These are phyloP conservation scores for Lachnellula hyalina DNA, from an alignment of 2,329 filamentous ascomycete genomes.

Conservation along the genomic window DNA sequence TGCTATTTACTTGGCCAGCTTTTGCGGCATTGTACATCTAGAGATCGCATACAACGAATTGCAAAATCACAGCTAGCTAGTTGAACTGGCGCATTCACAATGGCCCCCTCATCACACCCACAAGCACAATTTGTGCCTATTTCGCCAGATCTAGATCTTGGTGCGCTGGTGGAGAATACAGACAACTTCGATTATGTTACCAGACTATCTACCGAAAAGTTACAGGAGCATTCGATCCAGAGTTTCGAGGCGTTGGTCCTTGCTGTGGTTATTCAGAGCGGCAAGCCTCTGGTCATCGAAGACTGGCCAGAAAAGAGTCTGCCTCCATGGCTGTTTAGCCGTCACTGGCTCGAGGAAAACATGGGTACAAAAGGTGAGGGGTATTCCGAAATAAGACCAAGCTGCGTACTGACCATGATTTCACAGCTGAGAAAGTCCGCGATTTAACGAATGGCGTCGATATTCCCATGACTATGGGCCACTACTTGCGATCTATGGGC, in stretches of 20 bases:
- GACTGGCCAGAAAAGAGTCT: constrained; percentile 69
- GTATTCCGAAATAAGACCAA: neutral
- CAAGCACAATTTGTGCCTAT: constrained; percentile 91
- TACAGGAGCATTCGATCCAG: constrained; percentile 69
- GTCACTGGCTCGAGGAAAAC: constrained; percentile 72
- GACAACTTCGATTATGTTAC: constrained; percentile 84
- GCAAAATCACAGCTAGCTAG: neutral
- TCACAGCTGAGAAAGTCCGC: constrained; percentile 72
- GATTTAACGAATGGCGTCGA: constrained; percentile 70
- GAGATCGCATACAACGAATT: neutral
- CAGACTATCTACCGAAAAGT: constrained; percentile 71
- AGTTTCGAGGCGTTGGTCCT: constrained; percentile 83
- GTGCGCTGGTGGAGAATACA: constrained; percentile 67
- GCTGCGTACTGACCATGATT: constrained; percentile 18
- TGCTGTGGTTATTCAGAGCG: constrained; percentile 76
- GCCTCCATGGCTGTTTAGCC: constrained; percentile 72
- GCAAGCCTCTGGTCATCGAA: constrained; percentile 85
- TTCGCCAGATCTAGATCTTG: constrained; percentile 75
- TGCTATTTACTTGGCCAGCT: neutral
- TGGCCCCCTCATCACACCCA: constrained; percentile 71
- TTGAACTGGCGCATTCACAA: constrained; percentile 36
- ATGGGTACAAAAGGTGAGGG: constrained; percentile 71
- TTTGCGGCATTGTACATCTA: neutral
- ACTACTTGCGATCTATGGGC: constrained; percentile 85
- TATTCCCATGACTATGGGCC: constrained; percentile 78